Conservation (phyloP, 2,329 filamentous ascomycete species). For the Pseudogymnoascus sp. region DNA sequence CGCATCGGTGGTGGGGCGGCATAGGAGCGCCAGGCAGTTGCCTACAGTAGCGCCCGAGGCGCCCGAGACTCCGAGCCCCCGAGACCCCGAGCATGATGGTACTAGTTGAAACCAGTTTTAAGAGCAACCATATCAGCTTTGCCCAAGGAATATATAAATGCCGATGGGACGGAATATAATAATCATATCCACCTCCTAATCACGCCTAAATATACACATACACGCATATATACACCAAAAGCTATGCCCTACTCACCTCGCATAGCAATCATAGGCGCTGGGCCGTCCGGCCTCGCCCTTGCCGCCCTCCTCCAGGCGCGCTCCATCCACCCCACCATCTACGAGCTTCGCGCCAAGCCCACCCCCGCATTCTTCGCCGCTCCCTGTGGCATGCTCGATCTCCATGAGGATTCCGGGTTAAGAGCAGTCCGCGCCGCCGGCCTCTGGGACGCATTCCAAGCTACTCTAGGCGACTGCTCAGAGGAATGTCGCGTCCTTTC, state of each 20-base stretch:
- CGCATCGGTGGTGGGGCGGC: no score
- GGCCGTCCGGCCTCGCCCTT: slow-evolving; percentile 42
- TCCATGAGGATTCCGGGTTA: slow-evolving; percentile 41
- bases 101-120: not conserved
- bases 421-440: slow-evolving; percentile 38
- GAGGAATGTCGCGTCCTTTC: slow-evolving; percentile 34
- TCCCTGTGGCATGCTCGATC: slow-evolving; percentile 40
- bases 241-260: slow-evolving; percentile 6
- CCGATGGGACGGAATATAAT: not conserved
- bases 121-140: no score
- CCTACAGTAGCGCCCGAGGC: slow-evolving; percentile 15
- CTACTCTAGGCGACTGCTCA: slow-evolving; percentile 36
- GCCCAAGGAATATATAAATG: not conserved
- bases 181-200: not conserved
- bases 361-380: slow-evolving; percentile 22
- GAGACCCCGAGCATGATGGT: not conserved
- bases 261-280: slow-evolving; percentile 41
- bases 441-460: slow-evolving; percentile 37
- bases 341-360: slow-evolving; percentile 30
- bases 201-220: not conserved
- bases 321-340: slow-evolving; percentile 31
- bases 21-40: slow-evolving; percentile 31
- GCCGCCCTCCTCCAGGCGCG: slow-evolving; percentile 38
- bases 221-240: not conserved
- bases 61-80: not conserved